Evolutionary conservation across 176 grass and related monocot genomes (phyloP).

Genomic region (Zoysia pacifica): DNA sequence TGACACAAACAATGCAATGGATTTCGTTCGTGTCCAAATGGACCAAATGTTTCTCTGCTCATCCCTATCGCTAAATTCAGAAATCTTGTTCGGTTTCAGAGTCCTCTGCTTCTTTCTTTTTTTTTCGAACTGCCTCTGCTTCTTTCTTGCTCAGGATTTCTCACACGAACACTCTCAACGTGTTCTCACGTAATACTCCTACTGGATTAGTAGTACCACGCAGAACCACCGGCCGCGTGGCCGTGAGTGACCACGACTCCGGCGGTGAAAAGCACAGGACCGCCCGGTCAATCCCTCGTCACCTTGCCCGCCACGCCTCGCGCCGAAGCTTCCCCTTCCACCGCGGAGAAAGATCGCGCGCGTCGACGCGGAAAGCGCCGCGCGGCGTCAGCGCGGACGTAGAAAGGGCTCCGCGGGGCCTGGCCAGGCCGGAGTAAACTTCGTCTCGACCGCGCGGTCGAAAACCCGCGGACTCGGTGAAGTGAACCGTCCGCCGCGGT

Average conservation of each 20-base stretch:
- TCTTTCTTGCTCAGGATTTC: not conserved
- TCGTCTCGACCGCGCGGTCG: not conserved
- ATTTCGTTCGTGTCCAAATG: conserved; percentile 11
- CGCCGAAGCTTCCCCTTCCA: conserved; percentile 31
- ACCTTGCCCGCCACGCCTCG: conserved; percentile 33
- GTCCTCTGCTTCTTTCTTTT: not conserved
- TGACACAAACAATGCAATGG: not conserved
- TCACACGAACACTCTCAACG: not conserved
- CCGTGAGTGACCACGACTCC: conserved; percentile 32
- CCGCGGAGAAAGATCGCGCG: not conserved
- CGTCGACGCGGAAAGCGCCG: conserved; percentile 35
- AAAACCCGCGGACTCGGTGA: conserved; percentile 21
- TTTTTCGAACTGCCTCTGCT: not conserved
- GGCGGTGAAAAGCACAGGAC: not conserved
- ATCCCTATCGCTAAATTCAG: not conserved
- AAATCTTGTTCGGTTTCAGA: not conserved
- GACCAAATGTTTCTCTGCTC: not conserved
- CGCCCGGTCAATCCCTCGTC: not conserved
- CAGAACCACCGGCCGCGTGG: not conserved
- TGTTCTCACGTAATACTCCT: not conserved
- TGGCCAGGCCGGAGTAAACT: not conserved
- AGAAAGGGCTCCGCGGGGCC: conserved; percentile 4
- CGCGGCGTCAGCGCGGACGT: conserved; percentile 25
- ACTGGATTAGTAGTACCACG: too few species aligned
- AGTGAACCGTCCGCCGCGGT: not conserved